These are phyloP conservation scores for Neofusicoccum ribis DNA, from an alignment of 2,329 filamentous ascomycete genomes.

Conservation along the genomic window DNA sequence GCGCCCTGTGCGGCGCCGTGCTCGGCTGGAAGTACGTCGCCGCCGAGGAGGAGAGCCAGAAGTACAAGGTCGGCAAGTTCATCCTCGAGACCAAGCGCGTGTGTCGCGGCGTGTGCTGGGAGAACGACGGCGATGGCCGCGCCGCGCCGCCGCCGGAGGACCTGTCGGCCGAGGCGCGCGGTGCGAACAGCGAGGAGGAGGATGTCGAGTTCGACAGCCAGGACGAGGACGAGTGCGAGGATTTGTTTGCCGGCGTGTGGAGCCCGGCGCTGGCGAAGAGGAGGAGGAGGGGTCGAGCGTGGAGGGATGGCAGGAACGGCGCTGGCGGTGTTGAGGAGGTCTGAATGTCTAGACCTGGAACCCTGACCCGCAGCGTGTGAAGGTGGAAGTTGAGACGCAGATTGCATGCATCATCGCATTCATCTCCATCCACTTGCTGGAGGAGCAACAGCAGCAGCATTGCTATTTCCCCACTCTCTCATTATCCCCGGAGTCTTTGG, in stretches of 20 bases:
- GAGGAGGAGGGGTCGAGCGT: conserved; percentile 36
- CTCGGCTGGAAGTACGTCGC: conserved; percentile 67
- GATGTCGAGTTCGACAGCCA: conserved; percentile 63
- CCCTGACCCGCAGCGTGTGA: no score
- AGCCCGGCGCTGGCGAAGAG: conserved; percentile 54
- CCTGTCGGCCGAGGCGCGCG: not conserved
- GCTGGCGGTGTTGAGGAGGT: conserved; percentile 14
- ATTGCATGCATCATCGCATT: not conserved
- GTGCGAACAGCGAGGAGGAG: conserved; percentile 22
- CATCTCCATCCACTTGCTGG: not conserved
- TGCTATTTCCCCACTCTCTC: not conserved
- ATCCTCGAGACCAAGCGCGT: conserved; percentile 63
- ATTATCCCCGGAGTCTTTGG: not conserved
- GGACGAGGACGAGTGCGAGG: conserved; percentile 68
- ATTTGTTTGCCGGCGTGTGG: conserved; percentile 64
- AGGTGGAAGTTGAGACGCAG: not conserved
- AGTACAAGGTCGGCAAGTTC: conserved; percentile 68
- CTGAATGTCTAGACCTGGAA: not conserved
- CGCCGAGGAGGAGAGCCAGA: conserved; percentile 61
- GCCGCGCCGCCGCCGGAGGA: not conserved
- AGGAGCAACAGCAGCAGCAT: not conserved
- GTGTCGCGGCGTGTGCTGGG: conserved; percentile 54
- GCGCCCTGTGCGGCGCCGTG: conserved; percentile 55
- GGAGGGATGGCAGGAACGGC: conserved; percentile 15
- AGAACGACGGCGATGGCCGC: conserved; percentile 33